Evolutionary conservation across 2,329 filamentous ascomycete species (phyloP).

Genomic region (Aspergillus pseudoviridinutans): DNA sequence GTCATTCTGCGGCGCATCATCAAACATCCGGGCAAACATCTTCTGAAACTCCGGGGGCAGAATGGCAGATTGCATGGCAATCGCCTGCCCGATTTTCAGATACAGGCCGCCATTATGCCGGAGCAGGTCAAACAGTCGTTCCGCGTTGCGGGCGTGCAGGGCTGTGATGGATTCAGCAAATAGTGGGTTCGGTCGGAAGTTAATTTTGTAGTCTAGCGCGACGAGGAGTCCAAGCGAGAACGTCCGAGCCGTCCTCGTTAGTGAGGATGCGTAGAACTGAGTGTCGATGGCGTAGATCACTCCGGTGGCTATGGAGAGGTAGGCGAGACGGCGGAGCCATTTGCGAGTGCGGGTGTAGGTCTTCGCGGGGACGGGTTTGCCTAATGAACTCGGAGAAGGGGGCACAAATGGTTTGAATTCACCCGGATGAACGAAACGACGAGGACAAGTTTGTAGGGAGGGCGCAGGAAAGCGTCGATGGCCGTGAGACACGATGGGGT

Average conservation of each 20-base stretch:
- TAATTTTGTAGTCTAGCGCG: constrained; percentile 92
- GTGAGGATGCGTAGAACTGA: constrained; percentile 71
- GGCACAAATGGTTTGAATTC: constrained; percentile 66
- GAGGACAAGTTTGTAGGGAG: not conserved
- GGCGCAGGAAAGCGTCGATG: constrained; percentile 1
- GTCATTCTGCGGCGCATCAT: constrained; percentile 89
- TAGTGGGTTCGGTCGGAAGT: constrained; percentile 78
- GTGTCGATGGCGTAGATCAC: constrained; percentile 65
- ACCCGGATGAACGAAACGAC: constrained; percentile 26
- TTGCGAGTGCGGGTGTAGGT: constrained; percentile 66
- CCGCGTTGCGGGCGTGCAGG: constrained; percentile 78
- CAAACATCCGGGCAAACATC: constrained; percentile 97
- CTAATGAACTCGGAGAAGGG: constrained; percentile 73
- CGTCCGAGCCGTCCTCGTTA: constrained; percentile 74
- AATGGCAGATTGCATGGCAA: constrained; percentile 96
- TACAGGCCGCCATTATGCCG: constrained; percentile 88
- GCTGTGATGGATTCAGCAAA: constrained; percentile 70
- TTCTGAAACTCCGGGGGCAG: constrained; percentile 90
- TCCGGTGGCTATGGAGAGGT: constrained; percentile 58
- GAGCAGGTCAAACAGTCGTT: constrained; percentile 76
- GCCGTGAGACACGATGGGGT: constrained; percentile 1
- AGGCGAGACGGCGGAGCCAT: constrained; percentile 72
- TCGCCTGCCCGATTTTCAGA: constrained; percentile 95
- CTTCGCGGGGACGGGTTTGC: constrained; percentile 65
- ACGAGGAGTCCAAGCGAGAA: constrained; percentile 76